A percentile compares a stretch with the other conserved stretches of the same genome.
These are phyloP conservation scores for Colletotrichum liaoningense DNA, from an alignment of 2,329 filamentous ascomycete genomes.

Conservation along the genomic window DNA sequence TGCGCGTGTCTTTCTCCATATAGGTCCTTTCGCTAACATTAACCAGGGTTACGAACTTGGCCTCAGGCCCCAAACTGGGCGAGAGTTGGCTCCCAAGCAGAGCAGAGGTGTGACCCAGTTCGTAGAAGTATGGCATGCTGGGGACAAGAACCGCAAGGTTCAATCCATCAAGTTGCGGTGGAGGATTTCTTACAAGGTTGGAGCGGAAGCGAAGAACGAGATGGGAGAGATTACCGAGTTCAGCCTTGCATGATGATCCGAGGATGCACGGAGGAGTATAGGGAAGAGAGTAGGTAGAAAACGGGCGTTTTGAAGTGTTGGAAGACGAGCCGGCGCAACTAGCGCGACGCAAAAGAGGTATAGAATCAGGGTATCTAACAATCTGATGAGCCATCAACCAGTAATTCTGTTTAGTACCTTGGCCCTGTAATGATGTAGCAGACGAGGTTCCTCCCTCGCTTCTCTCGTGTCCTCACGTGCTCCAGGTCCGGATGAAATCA, in stretches of 20 bases:
- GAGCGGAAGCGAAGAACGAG: slow-evolving; percentile 75
- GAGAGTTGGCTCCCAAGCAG: slow-evolving; percentile 79
- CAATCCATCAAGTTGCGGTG: slow-evolving; percentile 89
- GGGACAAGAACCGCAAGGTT: slow-evolving; percentile 75
- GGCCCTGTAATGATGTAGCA: background rate
- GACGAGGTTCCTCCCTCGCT: background rate
- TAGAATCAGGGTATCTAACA: slow-evolving; percentile 21
- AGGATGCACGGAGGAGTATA: background rate
- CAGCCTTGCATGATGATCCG: slow-evolving; percentile 69
- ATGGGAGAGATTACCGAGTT: slow-evolving; percentile 87
- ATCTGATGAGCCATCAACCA: background rate
- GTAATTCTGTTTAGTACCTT: background rate
- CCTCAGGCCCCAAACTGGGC: slow-evolving; percentile 86
- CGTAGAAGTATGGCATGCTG: slow-evolving; percentile 80
- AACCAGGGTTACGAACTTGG: slow-evolving; percentile 81
- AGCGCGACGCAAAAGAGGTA: slow-evolving; percentile 4
- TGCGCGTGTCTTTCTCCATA: background rate
- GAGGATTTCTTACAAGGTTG: slow-evolving; percentile 84
- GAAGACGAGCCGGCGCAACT: background rate
- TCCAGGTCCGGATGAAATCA: background rate
- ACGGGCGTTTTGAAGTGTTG: background rate
- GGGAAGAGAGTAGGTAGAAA: background rate
- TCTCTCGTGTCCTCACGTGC: background rate
- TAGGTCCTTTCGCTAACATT: slow-evolving; percentile 33
- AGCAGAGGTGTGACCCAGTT: slow-evolving; percentile 82